A percentile compares a stretch with the other conserved stretches of the same genome.
Evolutionary conservation across 2,329 filamentous ascomycete species (phyloP).

Genomic region (Fusarium keratoplasticum): DNA sequence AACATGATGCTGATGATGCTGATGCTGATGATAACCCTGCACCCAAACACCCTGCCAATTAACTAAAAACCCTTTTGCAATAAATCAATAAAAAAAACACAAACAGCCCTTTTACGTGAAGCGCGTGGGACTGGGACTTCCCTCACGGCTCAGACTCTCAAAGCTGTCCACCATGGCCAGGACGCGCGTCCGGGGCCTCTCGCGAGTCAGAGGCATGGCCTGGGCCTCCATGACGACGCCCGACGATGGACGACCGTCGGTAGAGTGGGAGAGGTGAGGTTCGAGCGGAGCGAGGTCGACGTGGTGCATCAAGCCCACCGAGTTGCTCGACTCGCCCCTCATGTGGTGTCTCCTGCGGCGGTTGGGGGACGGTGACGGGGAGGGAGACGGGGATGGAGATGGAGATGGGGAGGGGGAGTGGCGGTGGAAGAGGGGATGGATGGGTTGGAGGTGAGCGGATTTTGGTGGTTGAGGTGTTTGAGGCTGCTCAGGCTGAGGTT

Average conservation of each 20-base stretch:
- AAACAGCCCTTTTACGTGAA: neutral
- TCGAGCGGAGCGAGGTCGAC: conserved; percentile 37
- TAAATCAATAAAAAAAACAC: neutral
- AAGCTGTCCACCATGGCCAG: conserved; percentile 67
- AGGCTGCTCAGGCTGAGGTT: neutral
- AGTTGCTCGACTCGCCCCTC: conserved; percentile 27
- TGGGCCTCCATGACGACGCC: conserved; percentile 59
- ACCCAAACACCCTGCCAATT: conserved; percentile 36
- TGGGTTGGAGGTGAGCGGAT: conserved; percentile 29
- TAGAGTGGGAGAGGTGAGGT: conserved; percentile 43
- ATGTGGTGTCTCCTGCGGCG: conserved; percentile 19
- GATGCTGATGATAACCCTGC: conserved; percentile 5
- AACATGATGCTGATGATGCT: conserved; percentile 1
- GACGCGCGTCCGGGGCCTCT: conserved; percentile 59
- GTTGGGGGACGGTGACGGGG: conserved; percentile 27
- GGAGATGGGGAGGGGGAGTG: conserved; percentile 30
- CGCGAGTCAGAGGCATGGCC: conserved; percentile 54
- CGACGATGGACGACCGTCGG: conserved; percentile 47
- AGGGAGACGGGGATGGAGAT: conserved; percentile 19
- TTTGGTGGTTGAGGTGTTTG: conserved; percentile 20
- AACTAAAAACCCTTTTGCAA: conserved; percentile 8
- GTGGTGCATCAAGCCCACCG: conserved; percentile 33
- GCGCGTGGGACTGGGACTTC: conserved; percentile 55
- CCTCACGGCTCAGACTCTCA: conserved; percentile 59
- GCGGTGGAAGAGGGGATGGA: conserved; percentile 36